Base-by-base conservation (phyloP, 306 rosid genomes). In the Cucurbita ficifolia region DNA sequence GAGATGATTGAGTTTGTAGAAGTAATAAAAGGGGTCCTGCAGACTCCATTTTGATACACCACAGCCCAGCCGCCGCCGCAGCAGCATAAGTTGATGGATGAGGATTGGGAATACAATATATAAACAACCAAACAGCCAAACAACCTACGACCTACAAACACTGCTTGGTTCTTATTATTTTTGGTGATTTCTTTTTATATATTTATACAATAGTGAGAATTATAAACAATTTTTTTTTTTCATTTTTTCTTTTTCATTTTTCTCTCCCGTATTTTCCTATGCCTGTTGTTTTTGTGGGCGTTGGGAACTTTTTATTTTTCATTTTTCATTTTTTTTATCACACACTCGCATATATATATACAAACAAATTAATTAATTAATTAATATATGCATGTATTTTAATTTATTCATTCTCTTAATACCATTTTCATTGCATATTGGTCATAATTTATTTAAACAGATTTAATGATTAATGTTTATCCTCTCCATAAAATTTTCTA, bases 241-340 rank as follows among this genome's bases (percentile, higher is more conserved):
- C 2, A 29, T 29, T 29, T 29, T 29, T 29, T 29, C 1, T 29
- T 29, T 29, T 12, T 58, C 29, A 5, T n/a, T 62, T 61, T 16
- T 39, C 49, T 65, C 35, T 65, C 38, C 18, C 18, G 7, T 49
- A 14, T 49, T 43, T 29, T 29, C 33, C 72, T n/a, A 79, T 86
- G 92, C 88, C 95, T 86, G 62, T 49, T 78, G 21, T 88, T 82
- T 88, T 81, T 88, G 79, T 83, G 85, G 96, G 92, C 81, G 75
- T 74, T 62, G 96, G 87, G 82, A 86, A 62, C 72, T 42, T 16
- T 65, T 65, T 18, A 50, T 17, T 87, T 87, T 89, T 85, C 38
- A 8, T 49, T 7, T 16, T 22, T 17, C 24, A 24, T 24, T 24
- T 24, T 1, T 24, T 29, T 29, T 29, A 29, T 29, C 33, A 29